Base-by-base conservation (phyloP, 164 flowering plant species). In the Piper longum region DNA sequence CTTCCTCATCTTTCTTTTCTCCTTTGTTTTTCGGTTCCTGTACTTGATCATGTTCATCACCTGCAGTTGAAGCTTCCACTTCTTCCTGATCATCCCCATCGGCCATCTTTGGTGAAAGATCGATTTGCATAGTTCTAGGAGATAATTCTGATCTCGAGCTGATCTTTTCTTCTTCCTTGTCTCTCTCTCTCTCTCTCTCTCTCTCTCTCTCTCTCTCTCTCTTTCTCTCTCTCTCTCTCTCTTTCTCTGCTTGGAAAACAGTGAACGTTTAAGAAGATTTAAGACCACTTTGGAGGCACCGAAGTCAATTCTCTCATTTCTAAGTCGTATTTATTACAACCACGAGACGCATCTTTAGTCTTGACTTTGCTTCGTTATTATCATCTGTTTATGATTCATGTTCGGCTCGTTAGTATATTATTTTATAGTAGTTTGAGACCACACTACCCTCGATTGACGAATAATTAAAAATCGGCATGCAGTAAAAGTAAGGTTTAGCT, bases 211-310 rank as follows among this genome's bases (percentile, higher is more conserved):
- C 45, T 16, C 61, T 44, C 62, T 43, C 61, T 61, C 58, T 62
- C 55, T 26, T 56, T 62, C 45, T 56, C 18, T 16, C 18, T 18
- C 41, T 19, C 51, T 19, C 56, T 4, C 16, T 64, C 45, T 16
- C 61, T 44, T 56, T 43, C 61, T 44, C 36, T 16, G 42, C 13
- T n/a, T 57, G 43, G 42, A 60, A 9, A 57, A 48, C 52, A 16
- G 19, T 17, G 17, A 9, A 56, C 7, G 11, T 9, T 48, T 14
- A 48, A 48, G 12, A 48, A 48, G 7, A 48, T 48, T 36, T 61
- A 45, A 44, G 43, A 39, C 64, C 16, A 51, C 65, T 63, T 39
- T 63, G 40, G 58, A 63, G 58, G 58, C 65, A 63, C 59, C 65
- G 41, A 54, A 63, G 65, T 63, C 65, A 63, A 63, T 54, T 54